Conservation (phyloP, 495 filamentous ascomycete species). For the Xylaria acuta region DNA sequence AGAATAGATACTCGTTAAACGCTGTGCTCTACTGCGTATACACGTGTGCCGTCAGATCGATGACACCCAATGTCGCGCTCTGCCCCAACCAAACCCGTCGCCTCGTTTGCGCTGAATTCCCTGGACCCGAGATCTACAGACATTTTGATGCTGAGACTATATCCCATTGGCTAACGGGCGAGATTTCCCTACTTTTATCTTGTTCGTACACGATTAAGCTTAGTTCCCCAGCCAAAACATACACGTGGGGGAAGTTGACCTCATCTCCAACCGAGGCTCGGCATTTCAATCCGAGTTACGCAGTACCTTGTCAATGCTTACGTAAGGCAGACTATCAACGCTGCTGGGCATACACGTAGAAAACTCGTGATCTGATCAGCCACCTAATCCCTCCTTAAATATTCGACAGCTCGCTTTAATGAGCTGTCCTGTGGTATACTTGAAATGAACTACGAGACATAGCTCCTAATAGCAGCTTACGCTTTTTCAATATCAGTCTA, state of each 20-base stretch:
- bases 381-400: background rate
- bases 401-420: background rate
- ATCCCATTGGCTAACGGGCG: background rate
- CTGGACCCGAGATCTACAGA: background rate
- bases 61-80: background rate
- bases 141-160: background rate
- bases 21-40: conserved; percentile 3
- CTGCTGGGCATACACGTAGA: background rate
- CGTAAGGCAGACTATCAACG: background rate
- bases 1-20: background rate
- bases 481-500: background rate
- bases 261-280: background rate
- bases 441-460: background rate
- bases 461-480: background rate
- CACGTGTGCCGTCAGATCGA: conserved; percentile 13
- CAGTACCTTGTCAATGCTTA: background rate
- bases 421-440: background rate
- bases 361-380: background rate
- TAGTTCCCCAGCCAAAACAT: background rate
- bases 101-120: background rate
- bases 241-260: background rate
- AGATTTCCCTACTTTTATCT: background rate
- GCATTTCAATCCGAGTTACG: background rate
- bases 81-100: background rate
- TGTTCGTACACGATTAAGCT: background rate